Conservation (phyloP, 2,329 filamentous ascomycete genomes). For the Chaetomiaceae sp. region DNA sequence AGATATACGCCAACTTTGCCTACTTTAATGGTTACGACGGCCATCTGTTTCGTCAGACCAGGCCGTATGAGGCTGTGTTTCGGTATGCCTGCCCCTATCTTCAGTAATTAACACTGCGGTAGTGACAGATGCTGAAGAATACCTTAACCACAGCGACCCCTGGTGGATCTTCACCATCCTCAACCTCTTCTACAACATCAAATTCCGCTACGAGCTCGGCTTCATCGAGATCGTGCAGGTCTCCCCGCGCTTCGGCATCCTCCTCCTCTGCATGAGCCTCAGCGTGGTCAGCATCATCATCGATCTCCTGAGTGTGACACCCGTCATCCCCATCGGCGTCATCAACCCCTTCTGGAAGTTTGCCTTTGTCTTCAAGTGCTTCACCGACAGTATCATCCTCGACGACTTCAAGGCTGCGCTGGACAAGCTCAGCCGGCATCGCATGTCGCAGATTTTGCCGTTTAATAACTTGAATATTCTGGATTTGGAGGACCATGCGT, state of each 20-base stretch:
- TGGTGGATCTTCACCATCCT: constrained; percentile 64
- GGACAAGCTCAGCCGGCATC: constrained; percentile 29
- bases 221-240: constrained; percentile 54
- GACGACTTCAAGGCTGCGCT: constrained; percentile 63
- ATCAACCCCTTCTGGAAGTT: constrained; percentile 63
- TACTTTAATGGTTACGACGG: constrained; percentile 55
- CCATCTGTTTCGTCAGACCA: constrained; percentile 48
- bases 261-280: constrained; percentile 57
- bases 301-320: constrained; percentile 57
- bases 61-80: constrained; percentile 57
- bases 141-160: constrained; percentile 58
- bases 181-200: constrained; percentile 60
- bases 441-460: constrained; percentile 13
- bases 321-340: constrained; percentile 47
- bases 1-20: constrained; percentile 62
- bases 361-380: constrained; percentile 61
- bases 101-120: not conserved
- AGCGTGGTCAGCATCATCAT: constrained; percentile 57
- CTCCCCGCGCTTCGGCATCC: constrained; percentile 60
- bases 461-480: too few species aligned
- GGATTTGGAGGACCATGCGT: not conserved
- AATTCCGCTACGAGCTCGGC: constrained; percentile 55
- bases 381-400: constrained; percentile 62
- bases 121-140: too few species aligned
- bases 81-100: too few species aligned